A percentile compares a stretch with the other conserved stretches of the same genome.
These are phyloP conservation scores for Neltuma alba DNA, from an alignment of 306 rosid genomes.

Conservation along the genomic window DNA sequence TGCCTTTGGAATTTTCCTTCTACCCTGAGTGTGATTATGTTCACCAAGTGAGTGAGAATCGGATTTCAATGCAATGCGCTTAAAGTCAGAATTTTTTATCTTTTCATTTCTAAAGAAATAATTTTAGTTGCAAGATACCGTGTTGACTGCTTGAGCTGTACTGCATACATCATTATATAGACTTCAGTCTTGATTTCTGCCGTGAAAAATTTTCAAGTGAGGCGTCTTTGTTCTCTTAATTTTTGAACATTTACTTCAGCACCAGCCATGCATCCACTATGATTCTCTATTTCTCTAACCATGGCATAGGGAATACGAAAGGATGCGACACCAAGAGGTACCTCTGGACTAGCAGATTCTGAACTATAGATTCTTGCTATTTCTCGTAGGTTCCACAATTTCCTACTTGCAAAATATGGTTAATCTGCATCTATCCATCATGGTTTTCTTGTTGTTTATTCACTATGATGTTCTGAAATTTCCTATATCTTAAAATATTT, in stretches of 20 bases:
- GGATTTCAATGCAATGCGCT: not conserved
- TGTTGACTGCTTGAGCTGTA: not conserved
- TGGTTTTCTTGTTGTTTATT: not conserved
- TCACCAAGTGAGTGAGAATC: not conserved
- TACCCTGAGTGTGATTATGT: not conserved
- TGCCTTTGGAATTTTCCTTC: not conserved
- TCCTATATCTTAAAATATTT: not conserved
- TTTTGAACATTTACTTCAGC: not conserved
- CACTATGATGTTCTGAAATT: not conserved
- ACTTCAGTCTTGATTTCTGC: not conserved
- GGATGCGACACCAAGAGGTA: conserved; percentile 21
- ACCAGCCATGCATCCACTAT: not conserved
- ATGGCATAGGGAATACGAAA: not conserved
- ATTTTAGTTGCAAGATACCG: not conserved
- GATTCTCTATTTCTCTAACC: not conserved
- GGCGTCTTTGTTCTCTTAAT: not conserved
- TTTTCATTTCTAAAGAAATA: not conserved
- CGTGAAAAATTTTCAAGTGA: not conserved
- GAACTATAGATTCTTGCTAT: conserved; percentile 50
- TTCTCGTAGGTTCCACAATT: conserved; percentile 65
- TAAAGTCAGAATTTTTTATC: not conserved
- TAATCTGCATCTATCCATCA: not conserved
- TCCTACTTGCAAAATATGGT: not conserved
- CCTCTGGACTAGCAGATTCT: conserved; percentile 67
- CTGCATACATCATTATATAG: not conserved